Evolutionary conservation across 352 stramenopile species (phyloP), one percentile per base, ranked within the genome.

Genomic region (Phytophthora parvispora): DNA sequence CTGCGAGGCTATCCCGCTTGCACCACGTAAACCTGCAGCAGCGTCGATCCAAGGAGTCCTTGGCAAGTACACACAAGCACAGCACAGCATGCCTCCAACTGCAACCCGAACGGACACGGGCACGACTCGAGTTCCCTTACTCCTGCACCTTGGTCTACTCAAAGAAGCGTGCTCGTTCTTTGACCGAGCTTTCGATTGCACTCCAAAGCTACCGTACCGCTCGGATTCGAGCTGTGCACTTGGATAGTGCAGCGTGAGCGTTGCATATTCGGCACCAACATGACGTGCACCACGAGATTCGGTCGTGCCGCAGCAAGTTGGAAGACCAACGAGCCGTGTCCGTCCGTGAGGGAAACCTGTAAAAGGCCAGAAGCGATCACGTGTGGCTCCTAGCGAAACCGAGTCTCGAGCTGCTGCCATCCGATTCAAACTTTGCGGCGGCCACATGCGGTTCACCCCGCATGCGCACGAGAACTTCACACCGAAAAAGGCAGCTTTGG

Each of bases 161-260:
- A 38, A n/a, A n/a, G n/a, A n/a, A n/a, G n/a, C n/a, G n/a, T n/a
- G n/a, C n/a, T n/a, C n/a, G n/a, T n/a, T n/a, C n/a, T n/a, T n/a
- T n/a, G n/a, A n/a, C n/a, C n/a, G n/a, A n/a, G n/a, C 12, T n/a
- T 42, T 42, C 20, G 20, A 3, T 45, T 22, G 27, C 22, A 24
- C n/a, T 10, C n/a, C 29, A 43, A 47, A 6, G 24, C 38, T 36
- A 36, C 31, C 10, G 31, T 36, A 36, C 31, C 31, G 42, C 28
- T 50, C n/a, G n/a, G 8, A 50, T 3, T 50, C 42, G 28, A 50
- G 6, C 42, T 43, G 18, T 40, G 31, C 13, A 27, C 22, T 57
- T 67, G 64, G 64, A 71, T 59, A 67, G 64, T 71, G 28, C 64
- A 57, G 56, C 36, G 24, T 45, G 47, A 40, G 29, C 55, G 62